Percentiles rank a stretch among this genome's conserved stretches.
Conservation (phyloP, 2,329 filamentous ascomycete genomes). For the Colletotrichum tropicicola region DNA sequence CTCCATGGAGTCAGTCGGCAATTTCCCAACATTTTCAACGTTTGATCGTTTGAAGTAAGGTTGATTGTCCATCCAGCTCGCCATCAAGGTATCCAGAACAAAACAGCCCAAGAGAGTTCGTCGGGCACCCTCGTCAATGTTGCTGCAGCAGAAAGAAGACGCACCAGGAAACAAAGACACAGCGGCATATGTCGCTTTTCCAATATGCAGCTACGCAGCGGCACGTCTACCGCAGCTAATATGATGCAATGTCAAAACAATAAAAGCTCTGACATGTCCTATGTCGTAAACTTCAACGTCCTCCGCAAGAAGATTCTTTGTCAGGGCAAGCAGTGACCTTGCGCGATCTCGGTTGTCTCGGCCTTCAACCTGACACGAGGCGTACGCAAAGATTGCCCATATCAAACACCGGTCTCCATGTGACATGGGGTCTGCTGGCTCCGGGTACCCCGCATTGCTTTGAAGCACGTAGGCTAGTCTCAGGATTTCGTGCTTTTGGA, state of each 20-base stretch:
- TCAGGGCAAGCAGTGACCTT: not conserved
- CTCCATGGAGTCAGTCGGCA: conserved; percentile 2
- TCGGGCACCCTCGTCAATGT: not conserved
- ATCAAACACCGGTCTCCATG: not conserved
- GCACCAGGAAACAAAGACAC: not conserved
- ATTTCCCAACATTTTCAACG: not conserved
- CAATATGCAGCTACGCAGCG: conserved; percentile 19
- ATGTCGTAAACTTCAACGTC: not conserved
- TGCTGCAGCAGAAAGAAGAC: accelerated
- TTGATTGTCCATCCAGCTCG: not conserved
- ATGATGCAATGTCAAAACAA: conserved; percentile 7
- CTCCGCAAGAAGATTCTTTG: not conserved
- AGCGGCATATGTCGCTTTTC: conserved; percentile 4
- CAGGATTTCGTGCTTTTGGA: conserved; percentile 20
- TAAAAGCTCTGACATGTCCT: conserved; percentile 3
- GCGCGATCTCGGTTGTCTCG: not conserved
- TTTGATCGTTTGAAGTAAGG: conserved; percentile 3
- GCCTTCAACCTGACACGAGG: not conserved
- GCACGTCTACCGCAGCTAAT: not conserved
- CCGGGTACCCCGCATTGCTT: not conserved
- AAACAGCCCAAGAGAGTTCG: conserved; percentile 5
- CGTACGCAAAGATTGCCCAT: conserved; percentile 22
- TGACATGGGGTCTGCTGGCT: not conserved
- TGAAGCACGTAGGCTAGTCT: conserved; percentile 1
- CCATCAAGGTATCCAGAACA: conserved; percentile 16